A percentile compares a stretch with the other conserved stretches of the same genome.
phyloP scores from a whole-genome alignment of 1,139 yeast genomes.

The Kodamaea fungicola region DNA sequence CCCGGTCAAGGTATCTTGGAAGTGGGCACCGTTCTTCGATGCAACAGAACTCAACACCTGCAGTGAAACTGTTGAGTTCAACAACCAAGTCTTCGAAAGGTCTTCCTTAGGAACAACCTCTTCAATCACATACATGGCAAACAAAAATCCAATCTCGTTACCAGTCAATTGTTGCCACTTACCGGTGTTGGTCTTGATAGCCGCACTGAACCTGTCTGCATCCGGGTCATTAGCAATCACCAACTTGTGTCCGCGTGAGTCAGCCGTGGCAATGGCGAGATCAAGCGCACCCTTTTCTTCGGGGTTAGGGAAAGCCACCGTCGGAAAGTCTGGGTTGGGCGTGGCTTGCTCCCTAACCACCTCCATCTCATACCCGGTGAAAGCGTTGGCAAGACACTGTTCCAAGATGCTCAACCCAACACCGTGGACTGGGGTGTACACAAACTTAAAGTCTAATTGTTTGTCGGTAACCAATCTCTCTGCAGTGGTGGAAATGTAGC shows the following conservation, averaged over 20 bases:
- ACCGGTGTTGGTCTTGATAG: constrained; percentile 46
- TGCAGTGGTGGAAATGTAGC: constrained; percentile 34
- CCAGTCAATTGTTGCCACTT: constrained; percentile 83
- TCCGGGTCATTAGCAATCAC: constrained; percentile 94
- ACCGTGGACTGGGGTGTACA: constrained; percentile 95
- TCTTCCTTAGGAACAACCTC: constrained; percentile 26
- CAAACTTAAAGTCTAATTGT: constrained; percentile 42
- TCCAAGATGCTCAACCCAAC: constrained; percentile 64
- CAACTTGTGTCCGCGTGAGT: constrained; percentile 39
- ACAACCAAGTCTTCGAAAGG: constrained; percentile 48
- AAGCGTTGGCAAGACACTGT: constrained; percentile 13
- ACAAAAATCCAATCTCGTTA: constrained; percentile 82
- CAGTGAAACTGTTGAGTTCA: constrained; percentile 90
- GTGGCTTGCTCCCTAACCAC: constrained; percentile 55
- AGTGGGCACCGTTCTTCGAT: constrained; percentile 53
- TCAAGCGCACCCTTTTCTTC: constrained; percentile 92
- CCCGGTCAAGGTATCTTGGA: constrained; percentile 84
- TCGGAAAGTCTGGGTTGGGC: constrained; percentile 84
- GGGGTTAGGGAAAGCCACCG: constrained; percentile 91
- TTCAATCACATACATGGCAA: constrained; percentile 63
- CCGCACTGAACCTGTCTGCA: constrained; percentile 87
- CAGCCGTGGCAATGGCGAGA: constrained; percentile 59
- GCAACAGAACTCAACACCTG: constrained; percentile 79
- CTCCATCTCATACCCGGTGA: constrained; percentile 15
- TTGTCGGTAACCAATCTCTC: constrained; percentile 20